phyloP scores from a whole-genome alignment of 805 yeast genomes.

The Torulaspora microellipsoides region DNA sequence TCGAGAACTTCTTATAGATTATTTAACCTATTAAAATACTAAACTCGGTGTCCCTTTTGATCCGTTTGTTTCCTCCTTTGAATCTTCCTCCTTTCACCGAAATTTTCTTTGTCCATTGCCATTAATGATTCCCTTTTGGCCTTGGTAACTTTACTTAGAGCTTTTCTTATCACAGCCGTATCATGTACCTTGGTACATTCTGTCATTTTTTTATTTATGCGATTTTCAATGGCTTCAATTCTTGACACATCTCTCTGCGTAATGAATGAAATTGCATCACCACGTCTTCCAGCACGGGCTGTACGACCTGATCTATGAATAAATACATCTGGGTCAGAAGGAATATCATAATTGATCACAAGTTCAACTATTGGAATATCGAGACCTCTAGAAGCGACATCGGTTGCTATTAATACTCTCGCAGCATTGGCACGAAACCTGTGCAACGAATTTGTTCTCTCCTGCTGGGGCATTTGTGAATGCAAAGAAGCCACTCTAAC shows the following conservation, averaged over 20 bases:
- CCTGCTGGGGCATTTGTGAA: constrained; percentile 90
- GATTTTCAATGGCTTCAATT: constrained; percentile 77
- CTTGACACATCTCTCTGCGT: constrained; percentile 82
- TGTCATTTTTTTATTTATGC: constrained; percentile 77
- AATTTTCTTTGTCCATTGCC: constrained; percentile 90
- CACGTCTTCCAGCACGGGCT: constrained; percentile 93
- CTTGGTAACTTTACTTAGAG: constrained; percentile 62
- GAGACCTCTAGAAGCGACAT: constrained; percentile 95
- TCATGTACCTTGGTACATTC: constrained; percentile 69
- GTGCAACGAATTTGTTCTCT: constrained; percentile 85
- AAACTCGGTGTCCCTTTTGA: constrained; percentile 18
- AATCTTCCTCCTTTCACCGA: constrained; percentile 66
- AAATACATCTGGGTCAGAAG: constrained; percentile 94
- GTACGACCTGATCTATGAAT: constrained; percentile 98
- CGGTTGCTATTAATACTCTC: constrained; percentile 87
- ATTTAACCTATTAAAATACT: neutral
- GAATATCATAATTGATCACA: constrained; percentile 88
- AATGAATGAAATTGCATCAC: constrained; percentile 77
- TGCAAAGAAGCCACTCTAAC: constrained; percentile 85
- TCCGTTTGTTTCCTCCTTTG: constrained; percentile 40
- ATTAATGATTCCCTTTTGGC: constrained; percentile 88
- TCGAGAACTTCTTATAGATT: neutral
- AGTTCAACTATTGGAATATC: constrained; percentile 92
- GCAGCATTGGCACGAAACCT: constrained; percentile 95
- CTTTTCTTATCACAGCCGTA: constrained; percentile 66